phyloP scores from a whole-genome alignment of 148 eudicot species.

The Rheum nobile region DNA sequence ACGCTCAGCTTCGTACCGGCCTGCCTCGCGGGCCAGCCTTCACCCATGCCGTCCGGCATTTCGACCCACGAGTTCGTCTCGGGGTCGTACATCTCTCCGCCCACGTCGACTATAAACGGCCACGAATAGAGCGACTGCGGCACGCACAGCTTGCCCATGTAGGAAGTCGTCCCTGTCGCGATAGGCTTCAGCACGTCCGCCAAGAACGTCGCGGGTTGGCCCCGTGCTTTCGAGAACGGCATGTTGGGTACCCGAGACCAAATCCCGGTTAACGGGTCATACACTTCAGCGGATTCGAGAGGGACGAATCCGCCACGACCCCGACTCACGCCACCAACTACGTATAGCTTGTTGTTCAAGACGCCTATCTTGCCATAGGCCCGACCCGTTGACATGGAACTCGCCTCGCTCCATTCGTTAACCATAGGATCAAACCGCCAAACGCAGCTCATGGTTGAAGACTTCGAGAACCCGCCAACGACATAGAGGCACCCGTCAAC shows the following conservation, averaged over 20 bases:
- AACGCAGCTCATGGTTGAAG: constrained; percentile 60
- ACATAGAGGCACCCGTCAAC: constrained; percentile 77
- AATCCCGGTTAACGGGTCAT: constrained; percentile 51
- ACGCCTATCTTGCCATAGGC: constrained; percentile 87
- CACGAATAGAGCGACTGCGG: constrained; percentile 93
- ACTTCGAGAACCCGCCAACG: constrained; percentile 60
- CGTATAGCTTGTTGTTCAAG: constrained; percentile 67
- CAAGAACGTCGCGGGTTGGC: constrained; percentile 73
- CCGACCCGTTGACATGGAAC: constrained; percentile 62
- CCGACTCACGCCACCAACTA: constrained; percentile 84
- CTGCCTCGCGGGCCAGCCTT: constrained; percentile 97
- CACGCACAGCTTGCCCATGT: constrained; percentile 73
- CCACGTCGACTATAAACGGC: constrained; percentile 98
- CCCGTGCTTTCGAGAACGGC: constrained; percentile 91
- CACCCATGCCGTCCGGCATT: constrained; percentile 98
- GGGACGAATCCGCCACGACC: constrained; percentile 70
- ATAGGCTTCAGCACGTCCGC: constrained; percentile 87
- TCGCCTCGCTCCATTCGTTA: constrained; percentile 63
- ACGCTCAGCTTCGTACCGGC: constrained; percentile 90
- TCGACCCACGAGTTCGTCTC: constrained; percentile 74
- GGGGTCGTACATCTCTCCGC: constrained; percentile 93
- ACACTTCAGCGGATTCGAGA: constrained; percentile 85
- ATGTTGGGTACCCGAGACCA: constrained; percentile 87
- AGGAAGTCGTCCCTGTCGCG: constrained; percentile 88
- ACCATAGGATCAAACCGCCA: constrained; percentile 67